Conservation (phyloP, 805 yeast species). For the Sugiyamaella lignohabitans region DNA sequence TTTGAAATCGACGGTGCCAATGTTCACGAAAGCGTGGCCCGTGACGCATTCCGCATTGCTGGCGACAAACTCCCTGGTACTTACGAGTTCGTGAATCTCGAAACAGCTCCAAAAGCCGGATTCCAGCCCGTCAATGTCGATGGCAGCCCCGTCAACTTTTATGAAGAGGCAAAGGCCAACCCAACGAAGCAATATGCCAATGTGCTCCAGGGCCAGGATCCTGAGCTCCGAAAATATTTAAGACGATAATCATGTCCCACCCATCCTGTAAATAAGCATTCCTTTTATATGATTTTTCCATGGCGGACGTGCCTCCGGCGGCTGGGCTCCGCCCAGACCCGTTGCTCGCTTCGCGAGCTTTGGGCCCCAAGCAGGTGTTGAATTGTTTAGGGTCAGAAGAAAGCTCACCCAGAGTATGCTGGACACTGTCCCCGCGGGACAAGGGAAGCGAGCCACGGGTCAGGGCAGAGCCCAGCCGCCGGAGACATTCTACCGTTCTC, state of each 20-base stretch:
- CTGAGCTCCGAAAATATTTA: constrained; percentile 52
- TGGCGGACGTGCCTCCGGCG: too few species aligned
- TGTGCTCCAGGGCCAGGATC: constrained; percentile 43
- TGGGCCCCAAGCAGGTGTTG: too few species aligned
- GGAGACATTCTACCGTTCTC: not conserved
- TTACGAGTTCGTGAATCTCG: constrained; percentile 71
- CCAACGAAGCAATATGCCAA: constrained; percentile 65
- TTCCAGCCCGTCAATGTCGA: constrained; percentile 46
- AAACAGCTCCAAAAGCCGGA: constrained; percentile 66
- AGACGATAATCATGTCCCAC: too few species aligned
- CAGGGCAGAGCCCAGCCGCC: not conserved
- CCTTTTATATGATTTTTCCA: too few species aligned
- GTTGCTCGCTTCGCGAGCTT: too few species aligned
- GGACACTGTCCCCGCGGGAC: too few species aligned
- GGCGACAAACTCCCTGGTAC: constrained; percentile 88
- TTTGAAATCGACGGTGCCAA: constrained; percentile 73
- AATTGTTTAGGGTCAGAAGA: too few species aligned
- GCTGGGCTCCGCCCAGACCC: too few species aligned
- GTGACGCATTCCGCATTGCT: constrained; percentile 83
- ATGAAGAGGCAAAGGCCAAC: constrained; percentile 45
- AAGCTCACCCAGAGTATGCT: too few species aligned
- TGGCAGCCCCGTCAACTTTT: constrained; percentile 44
- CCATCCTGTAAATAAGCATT: too few species aligned
- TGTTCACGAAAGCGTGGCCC: constrained; percentile 83
- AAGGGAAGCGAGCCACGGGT: not conserved